Percentiles rank a stretch among this genome's conserved stretches.
Evolutionary conservation across 2,329 filamentous ascomycete species (phyloP).

Genomic region (Aspergillus puulaauensis): DNA sequence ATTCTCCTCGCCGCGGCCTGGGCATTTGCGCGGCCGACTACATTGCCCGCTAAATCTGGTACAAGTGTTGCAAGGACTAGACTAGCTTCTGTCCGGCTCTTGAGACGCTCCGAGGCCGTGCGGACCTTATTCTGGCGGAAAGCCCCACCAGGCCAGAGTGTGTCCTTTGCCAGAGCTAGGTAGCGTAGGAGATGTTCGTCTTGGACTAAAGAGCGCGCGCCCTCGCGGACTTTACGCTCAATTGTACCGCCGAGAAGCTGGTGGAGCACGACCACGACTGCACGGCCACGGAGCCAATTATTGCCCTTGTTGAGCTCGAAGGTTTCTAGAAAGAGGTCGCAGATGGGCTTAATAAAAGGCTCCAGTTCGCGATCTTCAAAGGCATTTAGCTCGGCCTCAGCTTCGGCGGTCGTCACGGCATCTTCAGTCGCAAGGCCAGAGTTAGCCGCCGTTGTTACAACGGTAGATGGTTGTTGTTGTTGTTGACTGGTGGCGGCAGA

Average conservation of each 20-base stretch:
- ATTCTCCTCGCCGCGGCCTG: constrained; percentile 85
- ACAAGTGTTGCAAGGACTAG: constrained; percentile 85
- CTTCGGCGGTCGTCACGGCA: constrained; percentile 64
- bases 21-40: constrained; percentile 89
- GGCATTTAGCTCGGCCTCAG: constrained; percentile 88
- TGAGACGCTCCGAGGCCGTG: constrained; percentile 70
- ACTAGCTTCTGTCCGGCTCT: constrained; percentile 81
- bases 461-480: constrained; percentile 47
- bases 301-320: constrained; percentile 94
- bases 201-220: constrained; percentile 68
- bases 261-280: constrained; percentile 93
- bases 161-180: constrained; percentile 69
- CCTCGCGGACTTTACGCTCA: constrained; percentile 90
- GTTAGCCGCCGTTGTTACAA: constrained; percentile 43
- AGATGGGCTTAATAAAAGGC: constrained; percentile 97
- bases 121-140: constrained; percentile 56
- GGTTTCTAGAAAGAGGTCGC: constrained; percentile 92
- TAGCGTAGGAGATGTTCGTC: constrained; percentile 79
- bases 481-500: constrained; percentile 56
- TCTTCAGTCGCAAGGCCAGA: constrained; percentile 46
- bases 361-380: constrained; percentile 88
- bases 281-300: constrained; percentile 94
- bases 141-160: constrained; percentile 69
- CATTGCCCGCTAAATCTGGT: constrained; percentile 86
- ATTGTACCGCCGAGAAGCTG: constrained; percentile 95